Evolutionary conservation across 805 yeast genomes (phyloP).

Genomic region (Grigorovia transvaalensis): DNA sequence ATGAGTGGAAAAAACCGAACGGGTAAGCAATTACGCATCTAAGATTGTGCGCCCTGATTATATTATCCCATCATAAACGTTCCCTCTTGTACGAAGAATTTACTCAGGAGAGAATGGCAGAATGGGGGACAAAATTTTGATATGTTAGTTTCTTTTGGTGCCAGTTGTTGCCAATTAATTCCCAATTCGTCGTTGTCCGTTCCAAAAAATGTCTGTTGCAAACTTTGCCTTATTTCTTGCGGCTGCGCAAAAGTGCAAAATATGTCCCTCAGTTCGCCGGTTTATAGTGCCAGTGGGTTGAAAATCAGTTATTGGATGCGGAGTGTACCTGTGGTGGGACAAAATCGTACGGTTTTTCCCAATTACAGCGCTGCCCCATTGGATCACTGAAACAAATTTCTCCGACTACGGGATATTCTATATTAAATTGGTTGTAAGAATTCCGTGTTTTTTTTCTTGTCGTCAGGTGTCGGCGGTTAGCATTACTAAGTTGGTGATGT

Average conservation of each 20-base stretch:
- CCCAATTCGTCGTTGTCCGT: not conserved
- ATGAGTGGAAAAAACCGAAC: not conserved
- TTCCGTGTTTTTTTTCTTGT: not conserved
- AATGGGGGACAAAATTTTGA: not conserved
- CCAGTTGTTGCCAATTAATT: not conserved
- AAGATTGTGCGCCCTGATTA: not conserved
- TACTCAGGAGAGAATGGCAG: not conserved
- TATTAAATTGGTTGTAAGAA: not conserved
- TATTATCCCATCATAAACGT: not conserved
- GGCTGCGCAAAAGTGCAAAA: not conserved
- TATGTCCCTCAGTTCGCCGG: not conserved
- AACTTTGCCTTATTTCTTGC: no score
- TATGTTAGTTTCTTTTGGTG: not conserved
- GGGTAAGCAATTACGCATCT: not conserved
- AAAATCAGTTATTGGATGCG: not conserved
- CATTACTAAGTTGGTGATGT: not conserved
- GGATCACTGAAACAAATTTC: not conserved
- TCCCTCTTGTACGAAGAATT: not conserved
- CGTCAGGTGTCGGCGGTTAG: not conserved
- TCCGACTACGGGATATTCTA: not conserved
- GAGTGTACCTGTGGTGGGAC: not conserved
- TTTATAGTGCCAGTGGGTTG: not conserved
- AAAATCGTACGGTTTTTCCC: not conserved
- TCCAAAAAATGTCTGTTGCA: no score
- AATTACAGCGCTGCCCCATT: not conserved